phyloP scores from a whole-genome alignment of 495 filamentous ascomycete species.

The Penicillium manginii region DNA sequence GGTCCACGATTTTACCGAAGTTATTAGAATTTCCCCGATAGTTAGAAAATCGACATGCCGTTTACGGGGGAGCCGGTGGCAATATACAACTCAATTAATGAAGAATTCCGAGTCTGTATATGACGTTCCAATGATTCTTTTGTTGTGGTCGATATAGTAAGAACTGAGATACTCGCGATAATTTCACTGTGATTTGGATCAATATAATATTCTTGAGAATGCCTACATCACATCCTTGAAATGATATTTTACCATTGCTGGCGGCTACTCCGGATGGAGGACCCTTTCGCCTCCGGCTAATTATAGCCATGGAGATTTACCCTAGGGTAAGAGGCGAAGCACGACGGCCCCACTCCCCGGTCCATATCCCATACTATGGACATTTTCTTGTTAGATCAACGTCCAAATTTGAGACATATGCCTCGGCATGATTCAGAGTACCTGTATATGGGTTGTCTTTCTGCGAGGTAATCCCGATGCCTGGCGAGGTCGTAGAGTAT shows the following conservation, averaged over 20 bases:
- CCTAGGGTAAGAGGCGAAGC: slow-evolving; percentile 3
- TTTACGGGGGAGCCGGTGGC: too few relatives aligned
- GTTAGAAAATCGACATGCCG: not conserved
- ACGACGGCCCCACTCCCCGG: not conserved
- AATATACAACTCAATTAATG: too few relatives aligned
- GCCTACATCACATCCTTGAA: too few relatives aligned
- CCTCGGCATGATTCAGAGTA: not conserved
- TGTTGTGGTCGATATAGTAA: too few relatives aligned
- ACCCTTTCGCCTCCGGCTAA: not conserved
- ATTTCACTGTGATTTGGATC: too few relatives aligned
- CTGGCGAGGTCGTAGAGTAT: not conserved
- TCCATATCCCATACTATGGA: not conserved
- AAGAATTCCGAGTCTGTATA: too few relatives aligned
- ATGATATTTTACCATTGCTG: too few relatives aligned
- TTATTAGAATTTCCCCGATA: not conserved
- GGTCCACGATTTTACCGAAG: not conserved
- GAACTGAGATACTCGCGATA: too few relatives aligned
- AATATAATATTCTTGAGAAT: too few relatives aligned
- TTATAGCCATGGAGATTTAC: not conserved
- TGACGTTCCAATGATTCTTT: too few relatives aligned
- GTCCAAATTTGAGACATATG: slow-evolving; percentile 2
- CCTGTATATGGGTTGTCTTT: not conserved
- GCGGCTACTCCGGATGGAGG: not conserved
- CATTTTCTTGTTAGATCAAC: not conserved
- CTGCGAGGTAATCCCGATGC: not conserved